phyloP scores from a whole-genome alignment of 2,329 filamentous ascomycete species.

The Coniochaeta pulveracea region DNA sequence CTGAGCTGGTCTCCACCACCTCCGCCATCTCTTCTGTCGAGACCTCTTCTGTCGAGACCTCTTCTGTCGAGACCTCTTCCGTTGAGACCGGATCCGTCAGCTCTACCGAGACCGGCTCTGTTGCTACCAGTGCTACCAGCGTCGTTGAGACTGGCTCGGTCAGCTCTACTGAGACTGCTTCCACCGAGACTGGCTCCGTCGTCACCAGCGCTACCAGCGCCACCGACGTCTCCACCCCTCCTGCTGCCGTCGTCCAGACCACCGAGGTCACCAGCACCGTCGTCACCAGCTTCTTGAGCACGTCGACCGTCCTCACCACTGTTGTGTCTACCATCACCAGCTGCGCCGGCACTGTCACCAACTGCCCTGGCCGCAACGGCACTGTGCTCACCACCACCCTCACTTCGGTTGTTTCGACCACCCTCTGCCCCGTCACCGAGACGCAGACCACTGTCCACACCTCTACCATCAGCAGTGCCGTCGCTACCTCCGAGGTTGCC shows the following conservation, averaged over 20 bases:
- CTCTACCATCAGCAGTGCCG: too few species aligned
- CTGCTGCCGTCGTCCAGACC: slow-evolving; percentile 9
- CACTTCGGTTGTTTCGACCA: slow-evolving; percentile 36
- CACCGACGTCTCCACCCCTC: too few species aligned
- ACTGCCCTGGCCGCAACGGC: slow-evolving; percentile 31
- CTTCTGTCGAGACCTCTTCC: background rate
- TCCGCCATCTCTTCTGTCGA: slow-evolving; percentile 5
- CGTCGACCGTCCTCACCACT: slow-evolving; percentile 33
- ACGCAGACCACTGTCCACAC: slow-evolving; percentile 25
- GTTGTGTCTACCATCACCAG: slow-evolving; percentile 36
- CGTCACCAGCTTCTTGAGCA: slow-evolving; percentile 9
- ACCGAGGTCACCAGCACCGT: slow-evolving; percentile 9
- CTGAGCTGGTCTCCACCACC: slow-evolving; percentile 7
- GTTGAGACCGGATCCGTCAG: slow-evolving; percentile 6
- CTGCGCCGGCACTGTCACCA: slow-evolving; percentile 21
- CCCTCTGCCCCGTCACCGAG: slow-evolving; percentile 49
- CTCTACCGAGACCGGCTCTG: background rate
- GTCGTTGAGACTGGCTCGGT: slow-evolving; percentile 11
- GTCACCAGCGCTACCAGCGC: background rate
- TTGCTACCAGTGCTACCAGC: slow-evolving; percentile 9
- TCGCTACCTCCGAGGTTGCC: too few species aligned
- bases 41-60: slow-evolving; percentile 7
- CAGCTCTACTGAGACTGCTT: slow-evolving; percentile 4
- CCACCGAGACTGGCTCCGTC: background rate
- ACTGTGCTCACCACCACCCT: slow-evolving; percentile 27